A percentile compares a stretch with the other conserved stretches of the same genome.
Conservation (phyloP, 2,329 filamentous ascomycete species). For the Hypocrella siamensis region DNA sequence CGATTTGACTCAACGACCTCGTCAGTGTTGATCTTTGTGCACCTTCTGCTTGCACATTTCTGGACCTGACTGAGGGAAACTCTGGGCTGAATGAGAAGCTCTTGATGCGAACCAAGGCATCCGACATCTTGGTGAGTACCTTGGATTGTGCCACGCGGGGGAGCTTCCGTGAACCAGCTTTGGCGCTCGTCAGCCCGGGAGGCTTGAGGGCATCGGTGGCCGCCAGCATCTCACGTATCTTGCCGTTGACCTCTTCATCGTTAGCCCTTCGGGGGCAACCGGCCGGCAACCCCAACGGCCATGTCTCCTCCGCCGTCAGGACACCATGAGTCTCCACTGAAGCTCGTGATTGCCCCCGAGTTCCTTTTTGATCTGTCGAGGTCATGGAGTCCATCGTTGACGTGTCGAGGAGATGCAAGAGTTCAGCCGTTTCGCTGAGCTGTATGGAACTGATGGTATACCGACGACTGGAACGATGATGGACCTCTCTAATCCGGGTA, state of each 20-base stretch:
- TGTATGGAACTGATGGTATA: slow-evolving; percentile 4
- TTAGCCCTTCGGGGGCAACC: background rate
- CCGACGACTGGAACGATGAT: slow-evolving; percentile 1
- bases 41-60: background rate
- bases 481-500: background rate
- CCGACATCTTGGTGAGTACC: slow-evolving; percentile 18
- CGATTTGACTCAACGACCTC: background rate
- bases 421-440: slow-evolving; percentile 1
- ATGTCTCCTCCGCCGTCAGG: background rate
- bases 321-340: background rate
- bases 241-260: slow-evolving; percentile 15
- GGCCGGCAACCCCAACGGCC: background rate
- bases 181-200: slow-evolving; percentile 4
- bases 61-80: no score
- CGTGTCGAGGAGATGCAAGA: slow-evolving; percentile 2
- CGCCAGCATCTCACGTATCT: slow-evolving; percentile 20
- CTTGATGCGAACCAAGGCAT: slow-evolving; percentile 16
- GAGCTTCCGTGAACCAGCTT: slow-evolving; percentile 9
- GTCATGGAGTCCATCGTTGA: background rate
- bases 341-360: background rate
- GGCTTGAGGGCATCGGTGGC: slow-evolving; percentile 19
- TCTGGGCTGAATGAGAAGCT: slow-evolving; percentile 11
- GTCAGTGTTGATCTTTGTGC: background rate
- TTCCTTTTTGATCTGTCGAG: background rate
- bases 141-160: slow-evolving; percentile 14